Evolutionary conservation across 2,329 filamentous ascomycete species (phyloP).

Genomic region (Daldinia sp.): DNA sequence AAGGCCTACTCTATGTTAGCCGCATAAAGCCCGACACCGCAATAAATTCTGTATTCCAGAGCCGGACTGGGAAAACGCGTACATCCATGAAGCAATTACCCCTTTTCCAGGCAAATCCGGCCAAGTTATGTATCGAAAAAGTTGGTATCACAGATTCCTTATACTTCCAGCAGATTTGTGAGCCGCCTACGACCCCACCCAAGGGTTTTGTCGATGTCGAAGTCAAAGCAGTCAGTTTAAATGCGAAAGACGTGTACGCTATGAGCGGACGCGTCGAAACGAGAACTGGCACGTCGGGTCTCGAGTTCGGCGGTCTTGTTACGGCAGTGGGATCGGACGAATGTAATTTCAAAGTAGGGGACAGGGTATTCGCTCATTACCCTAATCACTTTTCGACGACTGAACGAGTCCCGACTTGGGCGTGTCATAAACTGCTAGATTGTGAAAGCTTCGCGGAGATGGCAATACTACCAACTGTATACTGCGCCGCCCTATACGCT

Average conservation of each 20-base stretch:
- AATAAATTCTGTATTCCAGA: neutral
- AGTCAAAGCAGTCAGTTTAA: slow-evolving; percentile 34
- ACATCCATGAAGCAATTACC: neutral
- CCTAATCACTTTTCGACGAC: neutral
- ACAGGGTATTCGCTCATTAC: neutral
- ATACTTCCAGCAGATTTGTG: neutral
- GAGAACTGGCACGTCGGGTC: neutral
- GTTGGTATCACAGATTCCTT: neutral
- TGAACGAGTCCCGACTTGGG: neutral
- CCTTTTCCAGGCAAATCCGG: neutral
- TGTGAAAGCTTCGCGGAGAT: slow-evolving; percentile 36
- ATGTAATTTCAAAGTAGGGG: neutral
- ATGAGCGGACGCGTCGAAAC: slow-evolving; percentile 45
- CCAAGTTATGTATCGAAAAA: neutral
- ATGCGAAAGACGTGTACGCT: slow-evolving; percentile 43
- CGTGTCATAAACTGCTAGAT: neutral
- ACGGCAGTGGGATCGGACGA: neutral
- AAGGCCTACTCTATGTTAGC: neutral
- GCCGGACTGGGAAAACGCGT: neutral
- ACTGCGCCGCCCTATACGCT: slow-evolving; percentile 46
- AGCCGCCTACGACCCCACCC: neutral
- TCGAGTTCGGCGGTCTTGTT: neutral
- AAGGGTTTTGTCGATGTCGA: slow-evolving; percentile 19
- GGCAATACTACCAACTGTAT: slow-evolving; percentile 40
- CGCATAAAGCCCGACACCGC: neutral